phyloP scores from a whole-genome alignment of 192 early-diverging fungal genomes.

The Coemansia sp. region DNA sequence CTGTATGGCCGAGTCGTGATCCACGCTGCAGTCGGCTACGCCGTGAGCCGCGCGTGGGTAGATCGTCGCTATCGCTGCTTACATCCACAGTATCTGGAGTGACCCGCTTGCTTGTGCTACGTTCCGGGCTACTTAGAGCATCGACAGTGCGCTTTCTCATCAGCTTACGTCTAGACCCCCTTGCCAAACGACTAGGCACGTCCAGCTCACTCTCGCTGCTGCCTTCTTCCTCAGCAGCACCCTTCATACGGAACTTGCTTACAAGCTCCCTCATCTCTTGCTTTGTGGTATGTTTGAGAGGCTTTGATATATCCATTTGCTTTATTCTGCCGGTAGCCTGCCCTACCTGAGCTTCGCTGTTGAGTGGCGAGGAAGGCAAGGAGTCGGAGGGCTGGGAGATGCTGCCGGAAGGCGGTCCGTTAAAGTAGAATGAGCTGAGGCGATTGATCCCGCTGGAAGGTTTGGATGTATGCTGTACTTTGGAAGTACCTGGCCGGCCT shows the following conservation, averaged over 20 bases:
- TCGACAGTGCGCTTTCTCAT: constrained; percentile 24
- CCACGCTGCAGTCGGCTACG: constrained; percentile 28
- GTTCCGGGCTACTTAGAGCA: constrained; percentile 15
- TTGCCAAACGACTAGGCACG: no score
- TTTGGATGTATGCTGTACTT: constrained; percentile 5
- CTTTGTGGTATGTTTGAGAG: background rate
- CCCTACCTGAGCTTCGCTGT: constrained; percentile 1
- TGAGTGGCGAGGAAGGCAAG: constrained; percentile 13
- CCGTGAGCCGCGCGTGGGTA: background rate
- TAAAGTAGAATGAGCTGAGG: constrained; percentile 41
- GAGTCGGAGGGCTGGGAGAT: constrained; percentile 3
- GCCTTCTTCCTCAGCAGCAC: no score
- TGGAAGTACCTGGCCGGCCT: constrained; percentile 31
- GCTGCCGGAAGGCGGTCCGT: background rate
- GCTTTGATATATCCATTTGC: constrained; percentile 6
- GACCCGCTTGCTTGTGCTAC: constrained; percentile 9
- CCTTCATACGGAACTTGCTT: no score
- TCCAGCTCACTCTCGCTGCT: no score
- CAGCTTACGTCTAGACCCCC: background rate
- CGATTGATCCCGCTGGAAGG: constrained; percentile 7
- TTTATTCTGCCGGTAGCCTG: constrained; percentile 2
- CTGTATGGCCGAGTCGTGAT: constrained; percentile 7
- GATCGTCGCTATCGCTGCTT: constrained; percentile 16
- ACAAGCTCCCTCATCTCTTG: no score
- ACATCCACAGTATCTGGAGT: constrained; percentile 16